Base-by-base conservation (phyloP, 352 stramenopile genomes). In the Phytophthora citricola region DNA sequence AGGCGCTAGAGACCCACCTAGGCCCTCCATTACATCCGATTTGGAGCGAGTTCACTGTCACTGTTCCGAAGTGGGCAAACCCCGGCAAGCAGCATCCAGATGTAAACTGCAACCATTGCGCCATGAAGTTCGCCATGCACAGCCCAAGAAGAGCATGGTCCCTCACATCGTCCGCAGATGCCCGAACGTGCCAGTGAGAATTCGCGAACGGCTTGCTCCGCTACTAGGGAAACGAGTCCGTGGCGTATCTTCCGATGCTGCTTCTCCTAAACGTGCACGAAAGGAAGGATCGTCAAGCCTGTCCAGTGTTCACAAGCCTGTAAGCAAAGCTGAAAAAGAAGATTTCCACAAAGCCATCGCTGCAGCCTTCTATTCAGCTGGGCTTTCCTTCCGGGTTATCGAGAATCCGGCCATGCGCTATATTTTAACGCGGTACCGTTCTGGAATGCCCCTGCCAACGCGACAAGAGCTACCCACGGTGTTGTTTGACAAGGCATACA, bases 351-450 rank as follows among this genome's bases (percentile, higher is more conserved):
- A 6, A 2, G 15, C 5, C 6, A 15, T 55, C n/a, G 48, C 48
- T 32, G 6, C 17, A 41, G 26, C 39, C 0, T 59, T 59, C 20
- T 59, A 59, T 7, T 24, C 39, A 0, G 12, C 52, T 24, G 39
- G 39, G 11, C 49, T 59, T 27, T 7, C 52, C 10, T 59, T 59
- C 43, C 52, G 52, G 17, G 39, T 50, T 7, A 29, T 59, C 26
- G 52, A 59, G 11, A 50, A 59, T 12, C 4, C 2, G 1, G 7
- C 11, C 4, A 58, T 58, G 39, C 36, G 27, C 1, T 49, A 17
- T 24, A 48, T 59, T 34, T 14, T 59, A 2, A 48, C 38, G 4
- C 4, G 17, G 8, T 50, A 50, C 17, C 39, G 52, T 1, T 34
- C 52, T 43, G 52, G 14, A 4, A 50, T 59, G 38, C 24, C 26